Evolutionary conservation across 1,139 yeast genomes (phyloP), one percentile per base, ranked within the genome.

Genomic region (Ogataea hybrid): DNA sequence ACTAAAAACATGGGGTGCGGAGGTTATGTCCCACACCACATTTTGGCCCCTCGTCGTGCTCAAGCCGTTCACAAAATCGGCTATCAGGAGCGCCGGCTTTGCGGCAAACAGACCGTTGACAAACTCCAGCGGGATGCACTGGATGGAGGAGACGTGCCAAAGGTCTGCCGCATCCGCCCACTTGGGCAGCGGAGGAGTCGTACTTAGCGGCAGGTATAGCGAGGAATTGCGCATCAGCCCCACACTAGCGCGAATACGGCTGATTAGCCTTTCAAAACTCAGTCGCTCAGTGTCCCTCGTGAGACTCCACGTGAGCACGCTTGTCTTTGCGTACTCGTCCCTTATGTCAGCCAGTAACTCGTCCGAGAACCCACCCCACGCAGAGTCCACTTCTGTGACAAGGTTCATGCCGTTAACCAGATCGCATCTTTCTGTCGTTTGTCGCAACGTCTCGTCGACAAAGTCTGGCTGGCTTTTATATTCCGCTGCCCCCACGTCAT

Each of bases 331-430:
- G 52, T 79, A 81, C 49, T 88, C 95, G 60, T 90, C 96, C 40
- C 78, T 69, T 22, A 89, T 46, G 16, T 71, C 73, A 11, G 68
- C 58, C 25, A 89, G 48, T 50, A 81, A 53, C 34, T 71, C 71
- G 28, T 68, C 61, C 1, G 86, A 64, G 52, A 85, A 82, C 0
- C 96, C 96, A 32, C 90, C 83, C 97, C 97, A 92, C 0, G 84
- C 84, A 28, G 79, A 71, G 57, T 85, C 92, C 5, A 82, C 52
- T 39, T 88, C 95, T 0, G 84, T 74, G 2, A 81, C 58, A 0
- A 86, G 43, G 50, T 83, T 84, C 10, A 90, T 49, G 1, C 97
- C 97, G 42, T 75, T 78, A 23, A 89, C 59, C 20, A 68, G 63
- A 59, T 92, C 97, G 56, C 94, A 80, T 48, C 78, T 77, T 57